Percentiles rank a stretch among this genome's conserved stretches.
Conservation (phyloP, 2,329 filamentous ascomycete species). For the Phoma sp. region DNA sequence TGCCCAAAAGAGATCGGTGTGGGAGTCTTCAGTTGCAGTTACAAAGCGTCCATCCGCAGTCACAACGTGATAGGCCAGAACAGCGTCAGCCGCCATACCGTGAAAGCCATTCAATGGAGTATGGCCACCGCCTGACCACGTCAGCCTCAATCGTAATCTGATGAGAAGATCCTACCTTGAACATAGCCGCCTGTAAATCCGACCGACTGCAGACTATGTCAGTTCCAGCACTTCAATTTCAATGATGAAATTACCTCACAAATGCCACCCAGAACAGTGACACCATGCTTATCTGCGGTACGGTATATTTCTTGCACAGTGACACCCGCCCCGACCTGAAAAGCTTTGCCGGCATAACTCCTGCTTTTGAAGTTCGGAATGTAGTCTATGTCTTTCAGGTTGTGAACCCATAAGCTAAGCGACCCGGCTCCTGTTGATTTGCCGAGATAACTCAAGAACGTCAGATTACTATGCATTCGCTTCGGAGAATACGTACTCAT, state of each 20-base stretch:
- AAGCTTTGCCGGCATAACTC: conserved; percentile 6
- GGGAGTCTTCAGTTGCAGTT: not conserved
- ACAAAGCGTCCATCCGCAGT: not conserved
- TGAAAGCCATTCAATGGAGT: not conserved
- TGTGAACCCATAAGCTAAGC: conserved; percentile 16
- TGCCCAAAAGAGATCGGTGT: not conserved
- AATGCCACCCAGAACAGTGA: too few species aligned
- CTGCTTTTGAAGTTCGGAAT: conserved; percentile 4
- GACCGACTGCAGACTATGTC: too few species aligned
- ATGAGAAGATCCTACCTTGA: too few species aligned
- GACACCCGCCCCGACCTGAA: not conserved
- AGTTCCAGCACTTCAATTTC: too few species aligned
- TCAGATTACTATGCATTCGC: too few species aligned
- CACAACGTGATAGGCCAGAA: not conserved
- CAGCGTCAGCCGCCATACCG: not conserved
- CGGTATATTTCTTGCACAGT: too few species aligned
- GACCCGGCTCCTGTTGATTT: conserved; percentile 15
- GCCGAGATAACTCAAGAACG: conserved; percentile 10
- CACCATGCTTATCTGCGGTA: too few species aligned
- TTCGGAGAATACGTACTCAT: not conserved
- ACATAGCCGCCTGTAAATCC: too few species aligned
- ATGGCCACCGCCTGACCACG: not conserved
- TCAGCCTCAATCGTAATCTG: not conserved
- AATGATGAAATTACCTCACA: too few species aligned
- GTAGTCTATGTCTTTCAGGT: conserved; percentile 13